Percentiles rank a stretch among this genome's conserved stretches.
phyloP scores from a whole-genome alignment of 2,329 filamentous ascomycete genomes.

The Domatiomyces globalis region DNA sequence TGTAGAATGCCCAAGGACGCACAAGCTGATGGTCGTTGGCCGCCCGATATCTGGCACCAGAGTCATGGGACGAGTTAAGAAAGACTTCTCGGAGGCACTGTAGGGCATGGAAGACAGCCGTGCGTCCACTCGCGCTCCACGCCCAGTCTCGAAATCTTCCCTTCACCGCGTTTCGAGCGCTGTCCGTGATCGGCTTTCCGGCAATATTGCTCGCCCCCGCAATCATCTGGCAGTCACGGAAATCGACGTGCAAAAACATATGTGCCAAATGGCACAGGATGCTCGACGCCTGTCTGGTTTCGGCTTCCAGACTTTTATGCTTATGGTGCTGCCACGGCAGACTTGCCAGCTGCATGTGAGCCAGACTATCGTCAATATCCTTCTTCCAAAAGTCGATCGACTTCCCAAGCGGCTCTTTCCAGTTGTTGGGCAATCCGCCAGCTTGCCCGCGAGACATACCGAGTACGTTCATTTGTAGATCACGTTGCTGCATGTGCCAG shows the following conservation, averaged over 20 bases:
- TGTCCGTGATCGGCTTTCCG: conserved; percentile 66
- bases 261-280: conserved; percentile 87
- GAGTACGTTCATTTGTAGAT: conserved; percentile 78
- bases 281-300: conserved; percentile 31
- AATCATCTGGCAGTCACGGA: conserved; percentile 90
- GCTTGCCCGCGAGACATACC: conserved; percentile 54
- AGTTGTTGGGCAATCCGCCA: conserved; percentile 75
- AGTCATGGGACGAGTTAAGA: conserved; percentile 7
- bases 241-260: conserved; percentile 94
- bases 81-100: conserved; percentile 67
- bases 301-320: background rate
- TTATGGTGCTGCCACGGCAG: conserved; percentile 12
- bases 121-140: conserved; percentile 67
- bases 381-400: conserved; percentile 89
- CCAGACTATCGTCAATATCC: conserved; percentile 71
- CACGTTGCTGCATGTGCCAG: conserved; percentile 95
- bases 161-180: conserved; percentile 66
- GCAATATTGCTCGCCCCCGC: conserved; percentile 73
- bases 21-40: conserved; percentile 81
- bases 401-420: conserved; percentile 68
- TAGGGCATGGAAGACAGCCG: conserved; percentile 82
- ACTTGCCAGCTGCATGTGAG: conserved; percentile 14
- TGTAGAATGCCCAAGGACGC: conserved; percentile 91
- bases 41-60: conserved; percentile 52
- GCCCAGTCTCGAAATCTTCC: conserved; percentile 75